Base-by-base conservation (phyloP, 2,329 filamentous ascomycete genomes). In the Emergomyces pasteurianus region DNA sequence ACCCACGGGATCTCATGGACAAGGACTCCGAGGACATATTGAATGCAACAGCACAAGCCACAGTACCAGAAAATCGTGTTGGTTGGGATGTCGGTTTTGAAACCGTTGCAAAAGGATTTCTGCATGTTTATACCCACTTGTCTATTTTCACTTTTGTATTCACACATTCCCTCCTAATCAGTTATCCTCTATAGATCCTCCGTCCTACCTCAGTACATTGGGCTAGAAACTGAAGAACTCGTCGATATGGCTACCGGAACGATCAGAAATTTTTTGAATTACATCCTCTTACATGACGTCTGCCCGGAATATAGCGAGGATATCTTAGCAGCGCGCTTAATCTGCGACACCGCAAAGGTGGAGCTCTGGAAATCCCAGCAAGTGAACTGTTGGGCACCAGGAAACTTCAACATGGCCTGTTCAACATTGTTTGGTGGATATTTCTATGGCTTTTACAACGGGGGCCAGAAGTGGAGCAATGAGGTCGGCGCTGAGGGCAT, bases 251-350 rank as follows among this genome's bases (percentile, higher is more conserved):
- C 84, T 2, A 83, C 86, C 23, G 80, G 82, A 40, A 83, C 95
- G 0, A 79, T 96, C 47, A 83, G 84, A 62, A 95, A 94, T 70
- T 97, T 97, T 70, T 83, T 96, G 64, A 89, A 90, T 65, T 99
- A 96, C 66, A 79, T 97, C 0, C 79, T 92, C 10, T 83, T 88
- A 63, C 92, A 97, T 69, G 83, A 88, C 43, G 92, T 95, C 18
- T 96, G 91, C 68, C 87, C 88, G 0, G 94, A 97, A 71, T 88
- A 92, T 69, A 78, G 74, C 0, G 77, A 80, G 0, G 83, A 92
- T 64, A 79, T 97, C 61, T 74, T 82, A 18, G 77, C 80, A 0
- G 90, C 92, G 0, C 78, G 87, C 8, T 71, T 72, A 1, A 71
- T 92, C 34, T 95, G 90, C 67, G 80, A 85, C 23, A 69, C 79